Conservation (phyloP, 1,139 yeast genomes). For the Pichia sp. region DNA sequence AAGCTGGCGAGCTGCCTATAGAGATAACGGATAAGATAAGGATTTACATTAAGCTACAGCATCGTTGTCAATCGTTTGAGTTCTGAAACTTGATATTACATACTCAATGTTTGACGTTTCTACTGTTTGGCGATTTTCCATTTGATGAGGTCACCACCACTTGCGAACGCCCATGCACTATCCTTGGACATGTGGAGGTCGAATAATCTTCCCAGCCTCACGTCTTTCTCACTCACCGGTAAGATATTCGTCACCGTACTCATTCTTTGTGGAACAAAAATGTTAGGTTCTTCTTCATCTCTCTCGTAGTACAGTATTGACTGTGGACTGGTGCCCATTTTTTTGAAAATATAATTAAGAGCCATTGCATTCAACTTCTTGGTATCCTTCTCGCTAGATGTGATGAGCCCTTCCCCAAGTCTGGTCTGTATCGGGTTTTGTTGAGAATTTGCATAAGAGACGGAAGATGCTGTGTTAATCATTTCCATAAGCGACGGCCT, state of each 20-base stretch:
- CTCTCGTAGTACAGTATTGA: constrained; percentile 3
- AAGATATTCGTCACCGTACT: constrained; percentile 22
- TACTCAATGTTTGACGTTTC: too few relatives aligned
- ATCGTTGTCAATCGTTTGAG: too few relatives aligned
- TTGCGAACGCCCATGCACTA: constrained; percentile 45
- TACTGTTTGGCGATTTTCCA: constrained; percentile 20
- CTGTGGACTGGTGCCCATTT: background rate
- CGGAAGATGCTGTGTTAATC: constrained; percentile 21
- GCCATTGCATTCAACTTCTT: constrained; percentile 1
- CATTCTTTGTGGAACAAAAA: constrained; percentile 19
- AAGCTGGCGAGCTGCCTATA: too few relatives aligned
- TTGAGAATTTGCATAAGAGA: constrained; percentile 9
- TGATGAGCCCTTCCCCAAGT: constrained; percentile 2
- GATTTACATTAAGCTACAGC: too few relatives aligned
- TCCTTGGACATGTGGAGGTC: constrained; percentile 35
- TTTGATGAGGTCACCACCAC: constrained; percentile 46
- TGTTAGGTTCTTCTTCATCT: background rate
- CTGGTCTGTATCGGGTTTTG: constrained; percentile 4
- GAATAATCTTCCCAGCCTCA: constrained; percentile 36
- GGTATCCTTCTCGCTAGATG: constrained; percentile 1
- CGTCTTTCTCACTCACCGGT: constrained; percentile 27
- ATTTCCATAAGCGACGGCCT: constrained; percentile 23
- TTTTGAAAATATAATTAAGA: constrained; percentile 1
- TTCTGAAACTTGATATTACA: too few relatives aligned
- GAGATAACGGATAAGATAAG: too few relatives aligned